A percentile compares a stretch with the other conserved stretches of the same genome.
These are phyloP conservation scores for Chionographis japonica DNA, from an alignment of 106 monocot species.

Conservation along the genomic window DNA sequence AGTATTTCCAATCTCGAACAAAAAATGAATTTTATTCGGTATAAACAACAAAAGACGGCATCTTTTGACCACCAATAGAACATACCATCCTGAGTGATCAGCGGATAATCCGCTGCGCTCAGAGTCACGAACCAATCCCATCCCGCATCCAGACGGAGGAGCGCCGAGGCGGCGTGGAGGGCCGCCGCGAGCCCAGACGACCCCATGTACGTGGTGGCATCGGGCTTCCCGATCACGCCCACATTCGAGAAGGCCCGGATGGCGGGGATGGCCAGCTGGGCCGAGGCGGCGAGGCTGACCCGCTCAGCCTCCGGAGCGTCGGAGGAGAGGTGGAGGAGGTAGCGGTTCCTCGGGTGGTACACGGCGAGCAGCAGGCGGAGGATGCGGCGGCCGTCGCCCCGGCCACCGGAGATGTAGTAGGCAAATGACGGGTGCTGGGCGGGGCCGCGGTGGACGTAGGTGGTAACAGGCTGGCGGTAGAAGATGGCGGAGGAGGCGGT, in stretches of 20 bases:
- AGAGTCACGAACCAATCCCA: constrained; percentile 96
- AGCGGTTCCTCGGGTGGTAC: constrained; percentile 87
- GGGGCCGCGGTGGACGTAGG: constrained; percentile 25
- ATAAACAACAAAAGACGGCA: no score
- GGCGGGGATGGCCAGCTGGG: constrained; percentile 42
- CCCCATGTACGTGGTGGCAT: constrained; percentile 65
- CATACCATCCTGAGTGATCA: constrained; percentile 86
- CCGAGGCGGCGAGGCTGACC: constrained; percentile 21
- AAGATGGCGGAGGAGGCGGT: constrained; percentile 49
- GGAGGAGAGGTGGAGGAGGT: constrained; percentile 55
- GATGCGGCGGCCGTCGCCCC: constrained; percentile 41
- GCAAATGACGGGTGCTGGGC: constrained; percentile 62
- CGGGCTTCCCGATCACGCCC: constrained; percentile 62
- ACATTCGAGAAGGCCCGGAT: constrained; percentile 62
- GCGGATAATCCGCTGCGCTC: constrained; percentile 73
- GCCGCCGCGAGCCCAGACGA: constrained; percentile 67
- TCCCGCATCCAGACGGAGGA: constrained; percentile 44
- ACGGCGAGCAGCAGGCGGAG: constrained; percentile 68
- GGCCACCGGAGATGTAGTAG: constrained; percentile 58
- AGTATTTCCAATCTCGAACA: no score
- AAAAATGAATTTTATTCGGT: no score
- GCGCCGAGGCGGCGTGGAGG: constrained; percentile 58
- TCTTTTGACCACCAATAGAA: neutral
- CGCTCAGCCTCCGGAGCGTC: constrained; percentile 63
- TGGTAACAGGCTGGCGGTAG: constrained; percentile 11